phyloP scores from a whole-genome alignment of 2,329 filamentous ascomycete species.

The Exophiala xenobiotica region DNA sequence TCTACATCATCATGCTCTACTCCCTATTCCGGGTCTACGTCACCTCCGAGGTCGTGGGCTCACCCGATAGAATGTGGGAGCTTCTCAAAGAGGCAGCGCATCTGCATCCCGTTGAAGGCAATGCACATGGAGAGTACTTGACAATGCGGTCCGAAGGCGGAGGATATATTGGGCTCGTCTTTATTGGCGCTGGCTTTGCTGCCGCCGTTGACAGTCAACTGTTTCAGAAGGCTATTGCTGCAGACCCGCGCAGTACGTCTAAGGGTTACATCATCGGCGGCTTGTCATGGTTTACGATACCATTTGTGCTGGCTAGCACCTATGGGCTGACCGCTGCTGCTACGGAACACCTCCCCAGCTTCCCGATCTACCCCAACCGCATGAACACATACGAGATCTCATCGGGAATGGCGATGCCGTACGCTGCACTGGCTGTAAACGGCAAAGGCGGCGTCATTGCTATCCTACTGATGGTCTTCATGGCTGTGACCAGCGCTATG shows the following conservation, averaged over 20 bases:
- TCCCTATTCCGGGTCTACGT: constrained; percentile 62
- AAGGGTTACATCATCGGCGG: constrained; percentile 42
- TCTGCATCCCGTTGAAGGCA: constrained; percentile 72
- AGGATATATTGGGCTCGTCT: constrained; percentile 85
- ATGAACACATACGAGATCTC: constrained; percentile 64
- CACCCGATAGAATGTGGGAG: constrained; percentile 68
- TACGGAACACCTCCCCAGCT: constrained; percentile 41
- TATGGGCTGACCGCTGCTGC: constrained; percentile 47
- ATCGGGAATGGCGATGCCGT: constrained; percentile 79
- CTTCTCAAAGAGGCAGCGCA: constrained; percentile 66
- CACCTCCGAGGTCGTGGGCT: constrained; percentile 68
- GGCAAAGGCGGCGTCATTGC: constrained; percentile 76
- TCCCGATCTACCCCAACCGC: constrained; percentile 38
- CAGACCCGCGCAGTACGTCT: constrained; percentile 37
- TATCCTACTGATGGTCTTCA: constrained; percentile 77
- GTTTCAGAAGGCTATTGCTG: constrained; percentile 60
- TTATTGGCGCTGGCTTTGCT: constrained; percentile 75
- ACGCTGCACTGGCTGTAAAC: constrained; percentile 76
- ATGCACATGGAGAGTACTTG: constrained; percentile 77
- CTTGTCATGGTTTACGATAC: constrained; percentile 50
- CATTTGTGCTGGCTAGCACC: constrained; percentile 47
- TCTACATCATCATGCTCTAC: constrained; percentile 75
- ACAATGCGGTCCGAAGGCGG: constrained; percentile 81
- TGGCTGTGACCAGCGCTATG: constrained; percentile 82
- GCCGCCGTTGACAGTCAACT: constrained; percentile 81